A percentile compares a stretch with the other conserved stretches of the same genome.
phyloP scores from a whole-genome alignment of 2,329 filamentous ascomycete species.

The Clarireedia monteithiana region DNA sequence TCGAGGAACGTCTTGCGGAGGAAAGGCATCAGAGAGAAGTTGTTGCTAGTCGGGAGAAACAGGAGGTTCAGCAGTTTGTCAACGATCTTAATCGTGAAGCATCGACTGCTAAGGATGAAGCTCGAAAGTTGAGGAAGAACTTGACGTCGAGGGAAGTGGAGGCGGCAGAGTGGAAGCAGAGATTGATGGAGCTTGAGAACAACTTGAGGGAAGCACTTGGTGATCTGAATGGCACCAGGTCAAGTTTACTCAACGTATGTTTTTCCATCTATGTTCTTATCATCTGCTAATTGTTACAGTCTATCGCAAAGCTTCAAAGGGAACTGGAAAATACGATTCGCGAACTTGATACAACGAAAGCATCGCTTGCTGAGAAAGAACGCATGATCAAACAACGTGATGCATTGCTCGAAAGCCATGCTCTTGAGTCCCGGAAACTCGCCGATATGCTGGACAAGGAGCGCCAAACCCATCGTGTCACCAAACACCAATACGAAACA shows the following conservation, averaged over 20 bases:
- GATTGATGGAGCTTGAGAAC: constrained; percentile 81
- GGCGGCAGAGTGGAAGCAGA: constrained; percentile 83
- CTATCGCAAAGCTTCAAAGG: constrained; percentile 78
- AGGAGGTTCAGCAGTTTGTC: constrained; percentile 88
- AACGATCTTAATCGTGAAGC: constrained; percentile 87
- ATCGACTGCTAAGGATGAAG: constrained; percentile 76
- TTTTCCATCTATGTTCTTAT: background rate
- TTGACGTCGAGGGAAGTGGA: constrained; percentile 81
- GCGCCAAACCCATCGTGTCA: constrained; percentile 73
- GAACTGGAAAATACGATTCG: constrained; percentile 79
- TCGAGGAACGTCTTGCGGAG: constrained; percentile 66
- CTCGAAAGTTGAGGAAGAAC: constrained; percentile 71
- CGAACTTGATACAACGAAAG: constrained; percentile 72
- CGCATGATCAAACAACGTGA: constrained; percentile 85
- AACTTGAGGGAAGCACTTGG: constrained; percentile 81
- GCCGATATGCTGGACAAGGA: constrained; percentile 89
- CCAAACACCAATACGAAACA: constrained; percentile 81
- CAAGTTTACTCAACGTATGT: constrained; percentile 70
- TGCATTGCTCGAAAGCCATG: constrained; percentile 77
- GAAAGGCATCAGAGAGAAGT: constrained; percentile 84
- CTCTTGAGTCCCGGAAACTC: constrained; percentile 76
- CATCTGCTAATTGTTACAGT: constrained; percentile 37
- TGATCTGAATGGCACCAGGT: constrained; percentile 78
- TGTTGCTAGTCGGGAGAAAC: constrained; percentile 81
- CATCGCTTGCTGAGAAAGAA: constrained; percentile 81